These are phyloP conservation scores for Mortierella polycephala DNA, from an alignment of 371 early-diverging fungal genomes.

Conservation along the genomic window DNA sequence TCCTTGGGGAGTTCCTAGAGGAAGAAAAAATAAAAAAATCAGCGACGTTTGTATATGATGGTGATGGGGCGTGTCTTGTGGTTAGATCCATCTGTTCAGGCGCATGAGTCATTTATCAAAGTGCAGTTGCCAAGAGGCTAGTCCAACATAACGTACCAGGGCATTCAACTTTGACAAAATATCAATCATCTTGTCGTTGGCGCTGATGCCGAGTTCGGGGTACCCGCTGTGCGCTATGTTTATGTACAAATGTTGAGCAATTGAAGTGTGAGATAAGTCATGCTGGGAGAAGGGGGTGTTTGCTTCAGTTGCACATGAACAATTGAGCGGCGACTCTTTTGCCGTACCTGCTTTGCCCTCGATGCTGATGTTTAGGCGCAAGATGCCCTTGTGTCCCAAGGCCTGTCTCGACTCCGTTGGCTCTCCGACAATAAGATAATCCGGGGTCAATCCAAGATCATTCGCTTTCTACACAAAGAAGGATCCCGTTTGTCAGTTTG, in stretches of 20 bases:
- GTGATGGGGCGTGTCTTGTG: too few species aligned
- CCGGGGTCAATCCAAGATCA: slow-evolving; percentile 50
- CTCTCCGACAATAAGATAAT: slow-evolving; percentile 59
- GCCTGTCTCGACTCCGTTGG: slow-evolving; percentile 59
- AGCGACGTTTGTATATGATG: too few species aligned
- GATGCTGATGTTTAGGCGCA: slow-evolving; percentile 51
- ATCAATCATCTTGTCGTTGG: slow-evolving; percentile 55
- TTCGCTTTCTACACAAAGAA: slow-evolving; percentile 51
- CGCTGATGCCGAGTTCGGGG: slow-evolving; percentile 57
- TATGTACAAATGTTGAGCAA: background rate
- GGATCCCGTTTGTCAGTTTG: background rate
- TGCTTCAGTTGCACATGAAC: background rate
- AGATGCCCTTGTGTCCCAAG: slow-evolving; percentile 61
- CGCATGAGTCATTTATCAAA: background rate
- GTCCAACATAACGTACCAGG: slow-evolving; percentile 16
- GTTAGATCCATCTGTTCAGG: background rate
- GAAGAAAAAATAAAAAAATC: background rate
- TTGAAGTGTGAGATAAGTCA: background rate
- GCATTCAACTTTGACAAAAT: slow-evolving; percentile 36
- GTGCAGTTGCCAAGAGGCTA: background rate
- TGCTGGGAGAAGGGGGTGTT: background rate
- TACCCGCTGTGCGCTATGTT: slow-evolving; percentile 58
- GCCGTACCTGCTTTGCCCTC: slow-evolving; percentile 51
- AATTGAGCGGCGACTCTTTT: background rate
- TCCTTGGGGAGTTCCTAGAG: slow-evolving; percentile 53